Percentiles rank a stretch among this genome's conserved stretches.
Conservation (phyloP, 1,284 basidiomycete genomes). For the Crucibulum cyathiforme region DNA sequence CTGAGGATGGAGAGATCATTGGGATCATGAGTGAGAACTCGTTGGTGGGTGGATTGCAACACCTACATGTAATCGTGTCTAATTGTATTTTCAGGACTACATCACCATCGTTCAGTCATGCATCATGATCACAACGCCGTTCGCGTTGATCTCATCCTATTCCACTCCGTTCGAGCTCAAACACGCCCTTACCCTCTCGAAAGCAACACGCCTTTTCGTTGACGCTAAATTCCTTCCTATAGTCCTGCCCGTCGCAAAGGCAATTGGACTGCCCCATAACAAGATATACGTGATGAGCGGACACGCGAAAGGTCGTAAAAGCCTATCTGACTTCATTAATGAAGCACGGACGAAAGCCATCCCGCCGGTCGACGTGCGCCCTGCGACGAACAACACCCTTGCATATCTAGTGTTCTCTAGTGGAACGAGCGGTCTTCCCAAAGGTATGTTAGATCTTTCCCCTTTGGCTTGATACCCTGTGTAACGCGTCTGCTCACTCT, state of each 20-base stretch:
- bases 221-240: conserved; percentile 56
- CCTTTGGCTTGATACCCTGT: neutral
- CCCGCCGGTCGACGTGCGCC: conserved; percentile 48
- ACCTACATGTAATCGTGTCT: neutral
- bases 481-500: neutral
- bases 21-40: conserved; percentile 75
- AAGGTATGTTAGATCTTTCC: conserved; percentile 52
- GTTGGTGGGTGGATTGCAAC: conserved; percentile 46
- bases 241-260: conserved; percentile 56
- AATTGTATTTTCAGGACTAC: conserved; percentile 58
- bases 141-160: conserved; percentile 67
- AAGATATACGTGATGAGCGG: conserved; percentile 64
- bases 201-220: conserved; percentile 67
- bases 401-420: conserved; percentile 80
- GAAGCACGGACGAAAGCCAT: conserved; percentile 42
- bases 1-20: conserved; percentile 58
- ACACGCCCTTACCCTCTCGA: conserved; percentile 58
- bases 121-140: conserved; percentile 62
- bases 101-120: conserved; percentile 62
- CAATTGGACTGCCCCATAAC: conserved; percentile 54
- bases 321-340: conserved; percentile 54
- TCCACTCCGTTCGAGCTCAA: conserved; percentile 72
- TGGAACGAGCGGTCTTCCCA: conserved; percentile 77
- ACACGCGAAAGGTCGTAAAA: conserved; percentile 41
- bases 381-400: conserved; percentile 60